Base-by-base conservation (phyloP, 2,329 filamentous ascomycete genomes). In the Pleurostoma richardsiae region DNA sequence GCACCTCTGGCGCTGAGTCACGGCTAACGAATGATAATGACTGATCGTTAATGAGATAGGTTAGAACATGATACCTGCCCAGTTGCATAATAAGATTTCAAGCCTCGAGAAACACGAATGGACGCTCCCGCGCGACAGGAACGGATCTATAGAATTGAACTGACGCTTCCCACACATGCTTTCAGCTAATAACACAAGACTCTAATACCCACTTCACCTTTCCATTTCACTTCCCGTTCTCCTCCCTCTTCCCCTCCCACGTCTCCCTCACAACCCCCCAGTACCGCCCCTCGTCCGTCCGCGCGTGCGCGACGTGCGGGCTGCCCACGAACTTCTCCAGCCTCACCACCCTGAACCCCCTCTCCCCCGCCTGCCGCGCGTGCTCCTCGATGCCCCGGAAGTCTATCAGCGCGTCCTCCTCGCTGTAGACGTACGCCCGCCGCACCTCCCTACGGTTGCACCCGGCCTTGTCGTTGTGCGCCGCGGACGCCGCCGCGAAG, bases 341-440 rank as follows among this genome's bases (percentile, higher is more conserved):
- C 41, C 65, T 59, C 2, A 39, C 26, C 1, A 78, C 69, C 4
- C 46, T 45, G 38, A 72, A 70, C 2, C 73, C 74, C 6, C 54
- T 61, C 5, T 52, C 49, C 30, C 44, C 54, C 0, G 77, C 74
- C 40, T 69, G 61, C 3, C 49, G 56, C 0, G 72, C 74, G 52
- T 81, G 75, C 39, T 53, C 54, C 57, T 79, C 73, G 4, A 82
- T 66, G 48, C 78, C 69, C 6, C 50, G 53, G 58, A 63, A 72
- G 3, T 65, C 59, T 4, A 82, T 71, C 50, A 80, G 64, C 33
- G 54, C 49, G 54, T 82, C 79, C 2, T 59, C 67, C 33, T 67
- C 63, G 8, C 73, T 71, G 49, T 79, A 82, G 19, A 81, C 51
- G 50, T 81, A 82, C n/a, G 69, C 62, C 33, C 78, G 65, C 26